Base-by-base conservation (phyloP, 1,284 basidiomycete genomes). In the Inonotus obliquus region DNA sequence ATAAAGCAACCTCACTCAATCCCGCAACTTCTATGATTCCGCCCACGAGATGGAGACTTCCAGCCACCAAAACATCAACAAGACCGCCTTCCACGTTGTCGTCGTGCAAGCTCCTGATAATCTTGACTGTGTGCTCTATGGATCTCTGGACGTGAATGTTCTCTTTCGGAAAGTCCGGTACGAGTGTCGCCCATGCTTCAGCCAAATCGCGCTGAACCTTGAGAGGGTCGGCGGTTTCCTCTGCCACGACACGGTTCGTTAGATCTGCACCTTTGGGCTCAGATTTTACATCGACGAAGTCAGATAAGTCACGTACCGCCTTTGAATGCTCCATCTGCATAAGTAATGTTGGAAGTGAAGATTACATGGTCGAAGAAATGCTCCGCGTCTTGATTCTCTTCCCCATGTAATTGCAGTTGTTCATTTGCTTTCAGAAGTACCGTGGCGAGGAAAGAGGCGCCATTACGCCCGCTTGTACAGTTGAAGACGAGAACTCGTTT, bases 281-380 rank as follows among this genome's bases (percentile, higher is more conserved):
- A 54, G 29, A 14, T 54, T 37, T 6, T 23, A 11, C 56, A 54
- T 47, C 3, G 5, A 19, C 29, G 11, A 45, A 57, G 32, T 29
- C n/a, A 56, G 14, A 55, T n/a, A 41, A 19, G n/a, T 38, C 9
- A 70, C 86, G 69, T 67, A 93, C 94, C 94, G 61, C 92, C 90
- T 75, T 96, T 97, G 73, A 88, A 98, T 41, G 81, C 80, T 1
- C 97, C 96, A 67, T 91, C 86, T 1, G 85, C 81, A 70, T 96
- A 99, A 0, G 97, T 99, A 48, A 96, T 89, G 73, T 99, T 99
- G 27, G 95, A 90, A 74, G 95, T 98, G 74, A 99, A 99, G 60
- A 98, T 83, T 64, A 94, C 92, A 54, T 85, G 81, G 70, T 92
- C 83, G 70, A 99, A 98, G 69, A 92, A 86, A 37, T 65, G 66